Conservation (phyloP, 495 filamentous ascomycete species). For the Aspergillus panamensis region DNA sequence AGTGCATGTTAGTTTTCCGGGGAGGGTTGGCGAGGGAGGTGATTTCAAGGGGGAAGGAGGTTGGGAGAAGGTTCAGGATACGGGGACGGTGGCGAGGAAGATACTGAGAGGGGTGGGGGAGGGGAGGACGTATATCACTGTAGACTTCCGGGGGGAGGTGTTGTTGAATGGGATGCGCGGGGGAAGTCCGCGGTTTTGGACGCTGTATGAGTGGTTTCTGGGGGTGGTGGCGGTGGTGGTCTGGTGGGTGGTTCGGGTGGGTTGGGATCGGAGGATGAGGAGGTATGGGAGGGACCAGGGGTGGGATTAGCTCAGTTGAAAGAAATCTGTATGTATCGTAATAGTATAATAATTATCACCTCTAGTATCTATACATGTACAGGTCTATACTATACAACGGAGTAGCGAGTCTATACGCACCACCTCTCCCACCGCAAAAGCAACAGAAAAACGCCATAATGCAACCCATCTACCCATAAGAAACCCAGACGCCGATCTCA, state of each 20-base stretch:
- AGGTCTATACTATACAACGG: conserved; percentile 8
- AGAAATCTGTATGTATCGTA: too few relatives aligned
- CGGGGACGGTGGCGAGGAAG: not conserved
- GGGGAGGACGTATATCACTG: not conserved
- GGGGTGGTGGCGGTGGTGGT: not conserved
- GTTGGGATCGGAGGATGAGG: not conserved
- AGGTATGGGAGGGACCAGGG: not conserved
- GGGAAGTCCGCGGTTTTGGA: not conserved
- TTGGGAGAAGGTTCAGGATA: not conserved
- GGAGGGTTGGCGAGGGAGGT: not conserved
- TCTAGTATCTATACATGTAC: not conserved
- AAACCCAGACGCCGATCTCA: conserved; percentile 3
- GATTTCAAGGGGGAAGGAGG: not conserved
- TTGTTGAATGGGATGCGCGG: not conserved
- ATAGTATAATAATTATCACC: not conserved
- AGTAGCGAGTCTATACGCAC: conserved; percentile 14
- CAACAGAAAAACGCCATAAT: conserved; percentile 8
- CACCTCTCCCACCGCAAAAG: not conserved
- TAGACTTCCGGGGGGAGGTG: not conserved
- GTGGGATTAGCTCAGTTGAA: not conserved
- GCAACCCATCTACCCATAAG: conserved; percentile 14
- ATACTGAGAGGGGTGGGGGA: not conserved
- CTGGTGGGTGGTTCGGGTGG: not conserved
- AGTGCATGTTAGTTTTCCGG: not conserved
- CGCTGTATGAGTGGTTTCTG: not conserved